Conservation (phyloP, 371 early-diverging fungal genomes). For the Saksenaea oblongispora region DNA sequence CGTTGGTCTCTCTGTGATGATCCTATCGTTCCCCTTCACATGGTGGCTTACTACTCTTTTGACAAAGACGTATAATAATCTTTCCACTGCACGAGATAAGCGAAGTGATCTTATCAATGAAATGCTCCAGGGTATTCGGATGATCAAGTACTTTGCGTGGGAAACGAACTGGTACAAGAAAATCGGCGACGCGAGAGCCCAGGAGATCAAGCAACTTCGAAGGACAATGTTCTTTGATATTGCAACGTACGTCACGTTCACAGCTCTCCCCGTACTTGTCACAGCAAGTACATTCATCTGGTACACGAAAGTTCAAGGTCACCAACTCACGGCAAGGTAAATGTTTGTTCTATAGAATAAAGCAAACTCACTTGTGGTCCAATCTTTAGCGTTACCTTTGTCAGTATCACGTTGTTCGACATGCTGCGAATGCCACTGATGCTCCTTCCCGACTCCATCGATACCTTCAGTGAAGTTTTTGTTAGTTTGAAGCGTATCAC, state of each 20-base stretch:
- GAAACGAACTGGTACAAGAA: slow-evolving; percentile 59
- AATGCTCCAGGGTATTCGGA: slow-evolving; percentile 65
- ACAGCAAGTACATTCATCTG: slow-evolving; percentile 58
- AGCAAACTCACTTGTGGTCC: not conserved
- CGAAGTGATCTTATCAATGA: slow-evolving; percentile 56
- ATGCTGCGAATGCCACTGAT: slow-evolving; percentile 55
- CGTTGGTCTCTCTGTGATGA: slow-evolving; percentile 51
- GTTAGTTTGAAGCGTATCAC: slow-evolving; percentile 57
- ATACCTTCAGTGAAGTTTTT: slow-evolving; percentile 39
- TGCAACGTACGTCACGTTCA: slow-evolving; percentile 40
- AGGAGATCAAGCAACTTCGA: slow-evolving; percentile 51
- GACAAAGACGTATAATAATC: slow-evolving; percentile 16
- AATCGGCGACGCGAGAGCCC: slow-evolving; percentile 49
- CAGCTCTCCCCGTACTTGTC: slow-evolving; percentile 55
- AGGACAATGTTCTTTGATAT: slow-evolving; percentile 40
- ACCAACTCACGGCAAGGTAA: slow-evolving; percentile 43
- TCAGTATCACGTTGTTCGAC: slow-evolving; percentile 61
- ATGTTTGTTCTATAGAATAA: not conserved
- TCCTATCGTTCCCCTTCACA: slow-evolving; percentile 61
- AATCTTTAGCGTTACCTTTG: slow-evolving; percentile 52
- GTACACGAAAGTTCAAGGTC: slow-evolving; percentile 57
- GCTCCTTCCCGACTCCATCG: slow-evolving; percentile 45
- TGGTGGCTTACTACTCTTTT: slow-evolving; percentile 41
- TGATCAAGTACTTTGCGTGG: slow-evolving; percentile 74
- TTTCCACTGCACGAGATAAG: slow-evolving; percentile 38